Evolutionary conservation across 2,329 filamentous ascomycete genomes (phyloP).

Genomic region (Myriosclerotinia duriaeana): DNA sequence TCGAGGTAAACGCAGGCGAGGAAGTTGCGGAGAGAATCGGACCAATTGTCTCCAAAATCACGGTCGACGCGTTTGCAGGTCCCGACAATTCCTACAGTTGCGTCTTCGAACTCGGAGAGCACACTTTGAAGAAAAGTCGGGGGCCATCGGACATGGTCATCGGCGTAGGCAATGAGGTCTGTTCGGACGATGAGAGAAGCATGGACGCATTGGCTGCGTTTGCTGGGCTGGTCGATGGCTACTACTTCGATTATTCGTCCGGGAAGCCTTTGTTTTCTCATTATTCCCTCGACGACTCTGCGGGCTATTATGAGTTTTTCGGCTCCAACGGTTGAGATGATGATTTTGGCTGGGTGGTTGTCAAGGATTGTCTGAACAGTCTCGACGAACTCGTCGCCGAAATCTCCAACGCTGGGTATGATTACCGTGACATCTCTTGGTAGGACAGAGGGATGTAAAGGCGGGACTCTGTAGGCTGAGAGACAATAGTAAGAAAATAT

Average conservation of each 20-base stretch:
- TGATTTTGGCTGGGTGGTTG: slow-evolving; percentile 27
- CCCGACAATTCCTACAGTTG: slow-evolving; percentile 53
- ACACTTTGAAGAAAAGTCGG: slow-evolving; percentile 26
- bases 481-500: slow-evolving; percentile 27
- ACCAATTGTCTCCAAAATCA: slow-evolving; percentile 30
- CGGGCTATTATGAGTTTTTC: slow-evolving; percentile 14
- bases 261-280: not conserved
- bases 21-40: slow-evolving; percentile 47
- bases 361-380: slow-evolving; percentile 25
- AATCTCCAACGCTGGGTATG: slow-evolving; percentile 29
- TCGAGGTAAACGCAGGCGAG: slow-evolving; percentile 59
- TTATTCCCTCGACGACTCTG: not conserved
- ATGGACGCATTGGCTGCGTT: slow-evolving; percentile 29
- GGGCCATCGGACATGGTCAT: slow-evolving; percentile 33
- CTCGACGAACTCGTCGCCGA: slow-evolving; percentile 25
- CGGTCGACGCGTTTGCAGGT: slow-evolving; percentile 56
- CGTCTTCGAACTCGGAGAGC: slow-evolving; percentile 33
- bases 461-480: not conserved
- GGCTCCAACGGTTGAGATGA: slow-evolving; percentile 28
- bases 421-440: slow-evolving; percentile 33
- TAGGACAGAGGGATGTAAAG: slow-evolving; percentile 18
- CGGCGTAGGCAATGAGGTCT: slow-evolving; percentile 27
- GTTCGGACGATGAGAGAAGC: slow-evolving; percentile 27
- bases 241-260: slow-evolving; percentile 8
- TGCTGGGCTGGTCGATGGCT: slow-evolving; percentile 21